Base-by-base conservation (phyloP, 352 stramenopile genomes). In the Peronospora belbahrii region DNA sequence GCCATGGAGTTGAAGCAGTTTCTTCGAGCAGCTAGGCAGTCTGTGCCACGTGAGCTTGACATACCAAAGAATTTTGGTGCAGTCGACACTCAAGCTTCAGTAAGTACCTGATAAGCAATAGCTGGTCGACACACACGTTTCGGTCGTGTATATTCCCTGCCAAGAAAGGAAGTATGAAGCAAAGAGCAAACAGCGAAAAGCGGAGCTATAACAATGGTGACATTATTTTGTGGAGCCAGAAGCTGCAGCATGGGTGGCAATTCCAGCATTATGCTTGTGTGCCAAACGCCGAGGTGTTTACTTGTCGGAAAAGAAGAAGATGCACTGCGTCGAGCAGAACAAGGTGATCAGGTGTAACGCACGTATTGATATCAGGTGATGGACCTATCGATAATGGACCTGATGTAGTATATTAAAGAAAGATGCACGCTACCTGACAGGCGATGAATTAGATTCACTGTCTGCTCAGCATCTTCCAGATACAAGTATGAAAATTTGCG, bases 241-340 rank as follows among this genome's bases (percentile, higher is more conserved):
- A 75, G 87, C 55, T 62, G 91, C 45, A 88, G 77, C 52, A 56
- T 92, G 23, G 83, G 83, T 27, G 74, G 88, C 31, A 94, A 40
- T 94, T 94, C 45, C 64, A 74, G 46, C 42, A 84, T 35, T 73
- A 88, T 57, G 80, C 70, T 31, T 94, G 81, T 36, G 55, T 94
- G 38, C 74, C 9, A 93, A n/a, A 94, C 48, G 81, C 81, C 28
- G 78, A 93, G 45, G 81, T 90, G 77, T 93, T 14, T 85, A 90
- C 42, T 62, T 92, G 30, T n/a, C n/a, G 81, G 3, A 93, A 46
- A 88, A 94, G 66, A 78, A 90, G 31, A 89, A 91, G 55, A 57
- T 59, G 30, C 70, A 92, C 57, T 92, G 91, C 62, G 71, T 88
- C 57, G 84, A 80, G 61, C 74, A 89, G 49, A 92, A 89, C 59